Evolutionary conservation across 2,329 filamentous ascomycete genomes (phyloP).

Genomic region (Aspergillus spinulosporus): DNA sequence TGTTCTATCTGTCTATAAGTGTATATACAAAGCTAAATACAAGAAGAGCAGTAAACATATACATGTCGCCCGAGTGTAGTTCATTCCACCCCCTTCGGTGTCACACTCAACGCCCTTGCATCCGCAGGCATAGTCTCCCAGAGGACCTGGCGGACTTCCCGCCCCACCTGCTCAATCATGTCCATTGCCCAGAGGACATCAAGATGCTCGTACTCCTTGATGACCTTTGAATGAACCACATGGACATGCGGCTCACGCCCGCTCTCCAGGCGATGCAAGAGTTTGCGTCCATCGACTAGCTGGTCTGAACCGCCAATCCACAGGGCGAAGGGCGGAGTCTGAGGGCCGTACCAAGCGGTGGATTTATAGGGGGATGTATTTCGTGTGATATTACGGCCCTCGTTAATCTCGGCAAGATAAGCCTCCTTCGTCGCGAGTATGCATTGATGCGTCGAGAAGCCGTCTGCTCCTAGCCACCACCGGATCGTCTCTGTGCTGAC

Average conservation of each 20-base stretch:
- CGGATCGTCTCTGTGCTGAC: conserved; percentile 87
- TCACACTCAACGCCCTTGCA: conserved; percentile 61
- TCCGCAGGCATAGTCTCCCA: conserved; percentile 70
- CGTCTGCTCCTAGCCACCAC: conserved; percentile 90
- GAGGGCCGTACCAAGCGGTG: conserved; percentile 79
- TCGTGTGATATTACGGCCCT: conserved; percentile 20
- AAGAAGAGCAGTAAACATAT: too few species aligned
- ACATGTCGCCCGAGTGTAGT: too few species aligned
- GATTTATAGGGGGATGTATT: conserved; percentile 16
- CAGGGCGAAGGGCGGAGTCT: conserved; percentile 78
- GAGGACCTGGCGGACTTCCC: conserved; percentile 75
- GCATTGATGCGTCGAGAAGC: conserved; percentile 82
- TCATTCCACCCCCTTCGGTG: conserved; percentile 47
- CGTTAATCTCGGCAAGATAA: conserved; percentile 59
- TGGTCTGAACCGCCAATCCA: conserved; percentile 85
- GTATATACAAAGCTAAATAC: too few species aligned
- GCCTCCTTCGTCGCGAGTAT: conserved; percentile 79
- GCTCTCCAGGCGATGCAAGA: conserved; percentile 72
- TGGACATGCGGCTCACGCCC: conserved; percentile 78
- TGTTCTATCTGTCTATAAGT: too few species aligned
- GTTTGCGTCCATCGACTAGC: conserved; percentile 75
- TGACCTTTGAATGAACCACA: conserved; percentile 77
- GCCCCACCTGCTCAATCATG: conserved; percentile 76
- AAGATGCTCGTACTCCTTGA: conserved; percentile 87
- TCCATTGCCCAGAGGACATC: conserved; percentile 97